Percentiles rank a stretch among this genome's conserved stretches.
Conservation (phyloP, 1,139 yeast genomes). For the Trichomonascaceae sp. region DNA sequence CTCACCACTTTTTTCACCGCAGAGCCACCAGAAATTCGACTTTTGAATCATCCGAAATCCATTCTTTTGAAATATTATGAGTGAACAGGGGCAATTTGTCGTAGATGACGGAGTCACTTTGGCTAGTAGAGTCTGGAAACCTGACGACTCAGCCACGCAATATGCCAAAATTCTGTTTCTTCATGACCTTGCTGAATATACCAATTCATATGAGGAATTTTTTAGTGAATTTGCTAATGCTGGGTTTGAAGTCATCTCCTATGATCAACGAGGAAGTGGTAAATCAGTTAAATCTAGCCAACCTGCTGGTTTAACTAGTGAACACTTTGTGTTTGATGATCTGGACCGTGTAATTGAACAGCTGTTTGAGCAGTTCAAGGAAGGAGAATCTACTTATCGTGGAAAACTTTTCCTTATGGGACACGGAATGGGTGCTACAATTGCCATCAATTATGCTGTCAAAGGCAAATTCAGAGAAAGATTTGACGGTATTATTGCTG, state of each 20-base stretch:
- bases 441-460: slow-evolving; percentile 65
- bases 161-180: slow-evolving; percentile 52
- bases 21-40: neutral
- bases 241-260: slow-evolving; percentile 73
- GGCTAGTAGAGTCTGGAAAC: slow-evolving; percentile 4
- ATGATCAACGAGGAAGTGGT: slow-evolving; percentile 89
- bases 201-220: slow-evolving; percentile 42
- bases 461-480: slow-evolving; percentile 53
- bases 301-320: slow-evolving; percentile 61
- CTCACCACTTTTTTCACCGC: neutral
- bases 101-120: slow-evolving; percentile 6
- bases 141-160: slow-evolving; percentile 7
- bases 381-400: slow-evolving; percentile 10
- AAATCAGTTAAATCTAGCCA: slow-evolving; percentile 49
- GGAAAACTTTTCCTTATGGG: slow-evolving; percentile 56
- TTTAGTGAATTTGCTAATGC: slow-evolving; percentile 51
- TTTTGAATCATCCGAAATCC: neutral
- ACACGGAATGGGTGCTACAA: slow-evolving; percentile 97
- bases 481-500: slow-evolving; percentile 51
- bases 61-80: neutral
- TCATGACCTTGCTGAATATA: slow-evolving; percentile 53
- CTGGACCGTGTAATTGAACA: slow-evolving; percentile 53
- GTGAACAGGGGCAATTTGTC: slow-evolving; percentile 2
- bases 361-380: neutral
- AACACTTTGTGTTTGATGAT: slow-evolving; percentile 57